Percentiles rank a stretch among this genome's conserved stretches.
Evolutionary conservation across 257 asterid genomes (phyloP).

Genomic region (Przewalskia tangutica): DNA sequence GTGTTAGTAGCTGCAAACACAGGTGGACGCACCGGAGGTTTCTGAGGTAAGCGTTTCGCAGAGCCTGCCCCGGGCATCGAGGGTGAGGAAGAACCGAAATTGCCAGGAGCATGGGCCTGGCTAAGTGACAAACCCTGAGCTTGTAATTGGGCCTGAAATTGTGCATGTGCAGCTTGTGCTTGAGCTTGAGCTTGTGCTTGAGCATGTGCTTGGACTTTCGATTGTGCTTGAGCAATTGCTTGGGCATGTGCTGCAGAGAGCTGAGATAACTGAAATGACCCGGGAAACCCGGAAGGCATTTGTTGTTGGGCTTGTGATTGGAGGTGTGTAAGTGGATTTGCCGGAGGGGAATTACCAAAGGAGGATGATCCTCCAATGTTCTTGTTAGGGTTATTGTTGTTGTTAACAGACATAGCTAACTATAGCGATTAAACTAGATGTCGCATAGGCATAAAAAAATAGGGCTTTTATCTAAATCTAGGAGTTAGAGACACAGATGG

Average conservation of each 20-base stretch:
- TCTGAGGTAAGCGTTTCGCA: slow-evolving; percentile 65
- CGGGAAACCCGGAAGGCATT: slow-evolving; percentile 44
- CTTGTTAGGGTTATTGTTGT: slow-evolving; percentile 59
- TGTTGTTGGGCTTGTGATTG: slow-evolving; percentile 26
- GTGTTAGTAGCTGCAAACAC: slow-evolving; percentile 40
- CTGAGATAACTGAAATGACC: slow-evolving; percentile 60
- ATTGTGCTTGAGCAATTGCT: slow-evolving; percentile 44
- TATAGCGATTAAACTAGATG: neutral
- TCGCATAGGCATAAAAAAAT: neutral
- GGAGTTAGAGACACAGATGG: no score
- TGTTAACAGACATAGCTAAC: slow-evolving; percentile 63
- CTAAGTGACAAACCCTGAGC: slow-evolving; percentile 79
- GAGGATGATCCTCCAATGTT: slow-evolving; percentile 70
- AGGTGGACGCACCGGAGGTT: slow-evolving; percentile 85
- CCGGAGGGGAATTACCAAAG: slow-evolving; percentile 61
- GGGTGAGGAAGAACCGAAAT: slow-evolving; percentile 20
- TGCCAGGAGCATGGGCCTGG: slow-evolving; percentile 56
- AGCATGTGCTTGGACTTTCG: slow-evolving; percentile 51
- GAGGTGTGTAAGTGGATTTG: slow-evolving; percentile 30
- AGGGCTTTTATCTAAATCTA: no score
- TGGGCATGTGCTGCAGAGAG: slow-evolving; percentile 77
- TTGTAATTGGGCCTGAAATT: slow-evolving; percentile 69
- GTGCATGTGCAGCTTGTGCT: slow-evolving; percentile 46
- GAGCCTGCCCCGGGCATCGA: slow-evolving; percentile 23
- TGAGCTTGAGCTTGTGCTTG: no score